Evolutionary conservation across 345 rosid genomes (phyloP).

Genomic region (Lepidium sativum): DNA sequence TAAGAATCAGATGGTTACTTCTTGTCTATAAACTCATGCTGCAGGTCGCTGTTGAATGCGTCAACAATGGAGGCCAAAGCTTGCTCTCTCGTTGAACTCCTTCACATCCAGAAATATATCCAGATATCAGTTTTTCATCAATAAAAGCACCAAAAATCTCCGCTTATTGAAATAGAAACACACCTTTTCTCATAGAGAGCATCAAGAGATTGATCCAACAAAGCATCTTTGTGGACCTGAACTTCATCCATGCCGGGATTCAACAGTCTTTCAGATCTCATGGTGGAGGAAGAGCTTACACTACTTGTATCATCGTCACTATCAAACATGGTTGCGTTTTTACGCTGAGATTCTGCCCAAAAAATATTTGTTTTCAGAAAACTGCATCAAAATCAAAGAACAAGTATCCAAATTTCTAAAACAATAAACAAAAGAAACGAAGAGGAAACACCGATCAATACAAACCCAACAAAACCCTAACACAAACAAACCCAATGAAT

Average conservation of each 20-base stretch:
- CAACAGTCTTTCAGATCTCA: slow-evolving; percentile 47
- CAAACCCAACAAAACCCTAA: not conserved
- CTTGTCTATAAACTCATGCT: slow-evolving; percentile 66
- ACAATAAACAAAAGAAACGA: no score
- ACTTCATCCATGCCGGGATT: slow-evolving; percentile 50
- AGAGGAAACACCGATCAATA: not conserved
- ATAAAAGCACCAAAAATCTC: not conserved
- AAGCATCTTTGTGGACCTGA: slow-evolving; percentile 49
- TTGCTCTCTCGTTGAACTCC: slow-evolving; percentile 83
- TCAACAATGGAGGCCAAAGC: slow-evolving; percentile 61
- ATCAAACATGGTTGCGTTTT: slow-evolving; percentile 39
- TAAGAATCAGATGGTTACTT: slow-evolving; percentile 41
- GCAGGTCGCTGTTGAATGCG: slow-evolving; percentile 62
- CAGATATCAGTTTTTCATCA: not conserved
- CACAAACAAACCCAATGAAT: slow-evolving; percentile 2
- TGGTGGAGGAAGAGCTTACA: slow-evolving; percentile 64
- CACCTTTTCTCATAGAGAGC: slow-evolving; percentile 78
- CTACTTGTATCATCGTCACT: slow-evolving; percentile 81
- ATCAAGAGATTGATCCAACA: slow-evolving; percentile 77
- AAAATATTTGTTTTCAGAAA: no score
- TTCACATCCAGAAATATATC: slow-evolving; percentile 24
- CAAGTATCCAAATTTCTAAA: not conserved
- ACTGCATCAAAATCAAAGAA: not conserved
- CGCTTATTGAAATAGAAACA: not conserved
- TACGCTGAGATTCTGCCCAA: slow-evolving; percentile 25